A percentile compares a stretch with the other conserved stretches of the same genome.
Conservation (phyloP, 352 stramenopile genomes). For the Pythium inflatum region DNA sequence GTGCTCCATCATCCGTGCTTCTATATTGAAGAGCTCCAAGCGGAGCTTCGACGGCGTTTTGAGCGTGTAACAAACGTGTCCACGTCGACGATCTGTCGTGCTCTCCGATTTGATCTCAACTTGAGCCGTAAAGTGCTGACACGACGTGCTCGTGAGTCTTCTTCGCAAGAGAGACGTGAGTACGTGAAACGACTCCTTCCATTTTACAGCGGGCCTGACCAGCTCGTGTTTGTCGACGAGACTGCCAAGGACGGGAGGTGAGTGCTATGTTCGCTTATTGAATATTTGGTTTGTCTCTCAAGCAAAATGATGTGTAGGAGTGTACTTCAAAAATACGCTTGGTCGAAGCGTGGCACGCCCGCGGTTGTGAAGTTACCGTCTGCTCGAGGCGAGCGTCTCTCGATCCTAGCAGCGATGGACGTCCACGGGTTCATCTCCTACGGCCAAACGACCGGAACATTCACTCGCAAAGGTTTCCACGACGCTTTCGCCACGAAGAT, state of each 20-base stretch:
- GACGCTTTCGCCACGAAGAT: slow-evolving; percentile 28
- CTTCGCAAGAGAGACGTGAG: slow-evolving; percentile 5
- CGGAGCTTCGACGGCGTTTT: not conserved
- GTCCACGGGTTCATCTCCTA: slow-evolving; percentile 25
- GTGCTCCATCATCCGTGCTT: slow-evolving; percentile 21
- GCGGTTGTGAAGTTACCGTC: slow-evolving; percentile 23
- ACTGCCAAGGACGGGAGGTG: slow-evolving; percentile 26
- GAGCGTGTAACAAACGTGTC: slow-evolving; percentile 12
- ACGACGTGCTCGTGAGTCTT: slow-evolving; percentile 17
- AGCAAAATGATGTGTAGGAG: no score
- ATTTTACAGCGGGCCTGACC: slow-evolving; percentile 27
- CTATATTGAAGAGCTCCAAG: slow-evolving; percentile 33
- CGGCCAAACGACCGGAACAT: slow-evolving; percentile 27
- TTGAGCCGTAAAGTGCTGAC: slow-evolving; percentile 27
- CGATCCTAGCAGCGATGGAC: slow-evolving; percentile 31
- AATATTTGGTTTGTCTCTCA: no score
- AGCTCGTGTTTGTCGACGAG: slow-evolving; percentile 28
- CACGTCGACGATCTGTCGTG: slow-evolving; percentile 24
- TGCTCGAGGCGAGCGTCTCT: slow-evolving; percentile 22
- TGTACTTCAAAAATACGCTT: slow-evolving; percentile 19
- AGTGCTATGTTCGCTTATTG: not conserved
- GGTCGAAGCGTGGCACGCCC: slow-evolving; percentile 19
- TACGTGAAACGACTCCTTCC: slow-evolving; percentile 11
- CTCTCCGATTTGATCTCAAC: slow-evolving; percentile 25
- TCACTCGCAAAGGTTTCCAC: slow-evolving; percentile 30